Evolutionary conservation across 2,329 filamentous ascomycete species (phyloP).

Genomic region (Colletotrichum coccodes): DNA sequence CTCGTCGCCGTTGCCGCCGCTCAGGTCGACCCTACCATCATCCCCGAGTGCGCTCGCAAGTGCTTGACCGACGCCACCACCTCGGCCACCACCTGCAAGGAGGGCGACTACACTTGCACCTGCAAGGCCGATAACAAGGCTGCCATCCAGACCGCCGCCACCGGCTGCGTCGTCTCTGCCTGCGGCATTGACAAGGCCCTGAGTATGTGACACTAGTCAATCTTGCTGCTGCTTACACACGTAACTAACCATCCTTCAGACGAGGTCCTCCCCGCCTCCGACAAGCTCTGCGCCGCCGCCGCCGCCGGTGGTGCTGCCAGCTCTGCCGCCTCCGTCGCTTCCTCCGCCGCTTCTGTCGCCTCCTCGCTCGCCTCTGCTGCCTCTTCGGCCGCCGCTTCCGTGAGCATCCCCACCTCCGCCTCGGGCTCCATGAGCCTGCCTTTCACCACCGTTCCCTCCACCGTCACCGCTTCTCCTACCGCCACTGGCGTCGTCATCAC

Average conservation of each 20-base stretch:
- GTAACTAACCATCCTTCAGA: constrained; percentile 38
- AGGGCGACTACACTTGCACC: constrained; percentile 41
- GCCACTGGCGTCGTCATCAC: not conserved
- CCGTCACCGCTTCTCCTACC: constrained; percentile 13
- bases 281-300: constrained; percentile 45
- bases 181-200: constrained; percentile 50
- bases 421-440: not conserved
- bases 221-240: too few species aligned
- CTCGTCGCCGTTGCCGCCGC: constrained; percentile 44
- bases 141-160: constrained; percentile 43
- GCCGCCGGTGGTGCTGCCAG: constrained; percentile 4
- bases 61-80: constrained; percentile 47
- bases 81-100: constrained; percentile 43
- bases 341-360: not conserved
- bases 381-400: constrained; percentile 9
- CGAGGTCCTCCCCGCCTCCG: constrained; percentile 50
- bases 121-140: constrained; percentile 49
- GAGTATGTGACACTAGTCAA: constrained; percentile 42
- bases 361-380: constrained; percentile 9
- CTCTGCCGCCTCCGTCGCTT: not conserved
- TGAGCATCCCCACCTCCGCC: constrained; percentile 24
- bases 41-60: constrained; percentile 48
- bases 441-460: constrained; percentile 21
- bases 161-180: constrained; percentile 46
- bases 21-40: constrained; percentile 36